phyloP scores from a whole-genome alignment of 1,284 basidiomycete genomes.

The Leccinum solheimii region DNA sequence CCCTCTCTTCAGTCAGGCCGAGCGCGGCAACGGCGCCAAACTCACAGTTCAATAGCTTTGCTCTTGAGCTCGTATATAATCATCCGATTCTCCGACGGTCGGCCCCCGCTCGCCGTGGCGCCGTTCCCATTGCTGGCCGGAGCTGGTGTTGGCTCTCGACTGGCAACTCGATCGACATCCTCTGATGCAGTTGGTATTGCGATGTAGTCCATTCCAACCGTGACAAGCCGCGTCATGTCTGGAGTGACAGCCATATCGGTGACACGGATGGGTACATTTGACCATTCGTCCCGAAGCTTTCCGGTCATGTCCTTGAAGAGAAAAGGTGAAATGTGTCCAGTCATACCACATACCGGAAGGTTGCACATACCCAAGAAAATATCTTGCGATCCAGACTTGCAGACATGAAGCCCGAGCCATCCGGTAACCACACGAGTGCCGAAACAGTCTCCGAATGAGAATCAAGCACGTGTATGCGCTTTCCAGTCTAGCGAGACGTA shows the following conservation, averaged over 20 bases:
- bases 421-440: slow-evolving; percentile 85
- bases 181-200: slow-evolving; percentile 32
- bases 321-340: slow-evolving; percentile 15
- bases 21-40: slow-evolving; percentile 23
- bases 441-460: slow-evolving; percentile 85
- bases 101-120: slow-evolving; percentile 38
- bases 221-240: slow-evolving; percentile 81
- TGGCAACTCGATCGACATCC: slow-evolving; percentile 30
- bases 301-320: slow-evolving; percentile 69
- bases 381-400: slow-evolving; percentile 89
- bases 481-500: slow-evolving; percentile 57
- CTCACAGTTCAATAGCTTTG: slow-evolving; percentile 64
- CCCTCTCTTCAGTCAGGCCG: slow-evolving; percentile 15
- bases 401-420: slow-evolving; percentile 88
- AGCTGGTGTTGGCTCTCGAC: slow-evolving; percentile 41
- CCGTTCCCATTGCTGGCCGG: slow-evolving; percentile 40
- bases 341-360: background rate
- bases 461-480: slow-evolving; percentile 62
- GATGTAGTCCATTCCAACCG: slow-evolving; percentile 68
- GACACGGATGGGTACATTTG: slow-evolving; percentile 74
- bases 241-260: slow-evolving; percentile 87
- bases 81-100: slow-evolving; percentile 59
- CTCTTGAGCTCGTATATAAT: slow-evolving; percentile 75
- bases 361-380: slow-evolving; percentile 76
- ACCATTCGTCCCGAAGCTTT: slow-evolving; percentile 68